phyloP scores from a whole-genome alignment of 108 stramenopile species.

The Thalassiosira profunda region DNA sequence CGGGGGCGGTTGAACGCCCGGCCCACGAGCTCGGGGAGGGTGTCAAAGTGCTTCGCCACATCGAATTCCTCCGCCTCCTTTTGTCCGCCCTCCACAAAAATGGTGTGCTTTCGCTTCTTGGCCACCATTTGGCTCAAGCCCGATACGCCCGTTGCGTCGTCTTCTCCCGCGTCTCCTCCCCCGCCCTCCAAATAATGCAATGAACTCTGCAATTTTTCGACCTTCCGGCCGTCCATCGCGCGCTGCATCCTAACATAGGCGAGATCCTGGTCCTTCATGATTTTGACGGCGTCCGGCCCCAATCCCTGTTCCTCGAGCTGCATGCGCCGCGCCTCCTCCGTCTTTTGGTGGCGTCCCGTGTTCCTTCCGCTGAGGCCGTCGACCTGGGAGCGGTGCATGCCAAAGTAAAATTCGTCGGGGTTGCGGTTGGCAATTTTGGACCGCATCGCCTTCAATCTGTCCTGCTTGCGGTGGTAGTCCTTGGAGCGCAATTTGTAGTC shows the following conservation, averaged over 20 bases:
- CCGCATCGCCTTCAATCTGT: conserved; percentile 71
- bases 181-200: conserved; percentile 80
- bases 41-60: conserved; percentile 90
- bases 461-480: conserved; percentile 92
- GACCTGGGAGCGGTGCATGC: conserved; percentile 91
- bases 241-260: conserved; percentile 89
- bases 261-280: conserved; percentile 98
- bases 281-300: conserved; percentile 65
- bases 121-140: not conserved
- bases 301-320: conserved; percentile 49
- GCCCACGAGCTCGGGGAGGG: conserved; percentile 84
- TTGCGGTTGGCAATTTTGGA: conserved; percentile 92
- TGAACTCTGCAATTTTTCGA: conserved; percentile 75
- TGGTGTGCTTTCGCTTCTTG: conserved; percentile 71
- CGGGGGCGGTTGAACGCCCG: conserved; percentile 90
- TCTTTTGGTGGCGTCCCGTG: conserved; percentile 60
- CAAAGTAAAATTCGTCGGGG: conserved; percentile 99
- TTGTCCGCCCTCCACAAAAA: conserved; percentile 72
- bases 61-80: conserved; percentile 78
- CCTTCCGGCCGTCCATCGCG: conserved; percentile 78
- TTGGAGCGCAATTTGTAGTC: conserved; percentile 96
- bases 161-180: conserved; percentile 22
- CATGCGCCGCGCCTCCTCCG: conserved; percentile 49
- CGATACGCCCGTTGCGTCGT: conserved; percentile 4
- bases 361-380: conserved; percentile 42